Evolutionary conservation across 139 green algal genomes (phyloP).

Genomic region (Klebsormidium nitens): DNA sequence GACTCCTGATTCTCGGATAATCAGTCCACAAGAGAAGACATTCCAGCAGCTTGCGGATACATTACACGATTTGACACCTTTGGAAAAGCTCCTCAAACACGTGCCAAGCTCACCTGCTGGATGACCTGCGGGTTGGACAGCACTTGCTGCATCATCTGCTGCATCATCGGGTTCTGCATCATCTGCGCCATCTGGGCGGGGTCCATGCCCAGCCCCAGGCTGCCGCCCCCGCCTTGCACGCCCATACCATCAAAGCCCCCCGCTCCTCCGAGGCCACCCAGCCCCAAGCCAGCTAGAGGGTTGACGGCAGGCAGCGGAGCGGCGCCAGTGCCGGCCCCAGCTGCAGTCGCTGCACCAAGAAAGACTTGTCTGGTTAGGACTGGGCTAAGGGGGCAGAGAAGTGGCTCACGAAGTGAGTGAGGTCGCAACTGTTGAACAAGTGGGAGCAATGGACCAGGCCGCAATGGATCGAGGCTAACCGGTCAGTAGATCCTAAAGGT

Average conservation of each 20-base stretch:
- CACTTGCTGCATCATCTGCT: conserved; percentile 60
- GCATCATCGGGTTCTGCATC: conserved; percentile 59
- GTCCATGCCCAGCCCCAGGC: conserved; percentile 23
- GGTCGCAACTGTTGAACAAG: too few relatives aligned
- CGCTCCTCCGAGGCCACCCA: conserved; percentile 27
- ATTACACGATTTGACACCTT: too few relatives aligned
- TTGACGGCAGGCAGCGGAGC: conserved; percentile 5
- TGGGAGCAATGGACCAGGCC: too few relatives aligned
- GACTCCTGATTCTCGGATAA: too few relatives aligned
- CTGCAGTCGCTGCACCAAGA: neutral
- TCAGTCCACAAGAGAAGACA: too few relatives aligned
- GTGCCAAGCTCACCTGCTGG: conserved; percentile 49
- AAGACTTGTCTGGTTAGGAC: neutral
- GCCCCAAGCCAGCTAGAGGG: conserved; percentile 25
- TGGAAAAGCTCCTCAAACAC: too few relatives aligned
- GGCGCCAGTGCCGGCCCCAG: conserved; percentile 17
- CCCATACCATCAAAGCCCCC: conserved; percentile 14
- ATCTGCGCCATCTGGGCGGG: conserved; percentile 39
- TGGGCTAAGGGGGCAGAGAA: too few relatives aligned
- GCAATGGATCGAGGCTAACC: too few relatives aligned
- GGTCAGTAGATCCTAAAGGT: too few relatives aligned
- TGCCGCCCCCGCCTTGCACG: neutral
- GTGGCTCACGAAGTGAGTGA: too few relatives aligned
- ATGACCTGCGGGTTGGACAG: conserved; percentile 60
- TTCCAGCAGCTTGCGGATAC: too few relatives aligned